Evolutionary conservation across 192 early-diverging fungal genomes (phyloP), one percentile per base, ranked within the genome.

Genomic region (Rhizophagus sp.): DNA sequence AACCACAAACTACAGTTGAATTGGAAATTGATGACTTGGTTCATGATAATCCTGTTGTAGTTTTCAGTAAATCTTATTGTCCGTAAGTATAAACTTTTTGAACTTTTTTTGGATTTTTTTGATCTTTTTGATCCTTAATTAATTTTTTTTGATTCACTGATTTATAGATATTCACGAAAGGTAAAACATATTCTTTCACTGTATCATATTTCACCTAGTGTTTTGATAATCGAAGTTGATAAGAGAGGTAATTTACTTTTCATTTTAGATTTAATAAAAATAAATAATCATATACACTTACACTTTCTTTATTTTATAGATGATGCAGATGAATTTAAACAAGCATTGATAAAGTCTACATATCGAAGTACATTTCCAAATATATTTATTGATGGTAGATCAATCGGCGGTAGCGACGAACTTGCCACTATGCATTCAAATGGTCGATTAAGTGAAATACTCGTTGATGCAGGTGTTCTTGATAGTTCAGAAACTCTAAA

Each of bases 381-480:
- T 71, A n/a, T 81, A 5, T 81, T 81, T 68, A 27, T 81, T 2
- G 33, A 61, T 39, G 75, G 80, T 61, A 49, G 13, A 41, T 62
- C 74, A 11, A 81, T 81, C 69, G 80, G 80, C 25, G 80, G 80
- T 33, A 76, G 73, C 22, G 63, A 81, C 24, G 80, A 81, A 49
- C 19, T 81, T 24, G 71, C 65, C 8, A 47, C 27, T 5, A 22
- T 81, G 49, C 73, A 81, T 57, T 27, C 19, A 7, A 71, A 69
- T 62, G 80, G 80, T n/a, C 33, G 57, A 24, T 47, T 80, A 36
- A n/a, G 27, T 7, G 61, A 80, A n/a, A 19, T 80, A 52, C 34
- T 80, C 13, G 34, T 39, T 30, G 71, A 64, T 1, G 79, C 79
- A 7, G 63, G 41, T n/a, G 79, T 76, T 24, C 57, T 80, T 12